Evolutionary conservation across 139 green algal species (phyloP), one percentile per base, ranked within the genome.

Genomic region (Micromonas commoda): DNA sequence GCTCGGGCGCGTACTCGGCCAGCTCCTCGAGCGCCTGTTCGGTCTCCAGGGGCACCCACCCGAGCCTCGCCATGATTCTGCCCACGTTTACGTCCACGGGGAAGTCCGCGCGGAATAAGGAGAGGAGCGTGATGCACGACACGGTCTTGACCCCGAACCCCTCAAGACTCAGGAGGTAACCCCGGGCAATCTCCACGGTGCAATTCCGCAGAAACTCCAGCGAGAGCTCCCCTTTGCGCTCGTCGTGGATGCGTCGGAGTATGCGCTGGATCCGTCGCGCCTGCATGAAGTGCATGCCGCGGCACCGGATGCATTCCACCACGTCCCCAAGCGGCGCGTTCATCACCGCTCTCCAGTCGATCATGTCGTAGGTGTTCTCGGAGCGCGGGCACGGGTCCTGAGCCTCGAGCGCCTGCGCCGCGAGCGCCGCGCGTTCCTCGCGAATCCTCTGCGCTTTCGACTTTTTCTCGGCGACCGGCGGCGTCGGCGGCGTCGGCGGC

Each of bases 61-160:
- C 90, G 33, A 94, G 83, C 37, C 89, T 80, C 19, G 87, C 81
- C 45, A 84, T 88, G 71, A 94, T 92, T 26, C 90, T 61, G 45
- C 82, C 90, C 38, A 94, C 88, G 68, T 94, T 94, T 31, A 85
- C 81, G 78, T 94, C 90, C 38, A 94, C 90, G 0, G 90, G 90
- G 24, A 92, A 94, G 57, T 90, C 84, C 34, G 74, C 77, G 63
- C 76, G 74, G 13, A 74, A 45, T 45, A 94, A 77, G 3, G 67
- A 73, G 16, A 94, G 81, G 73, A 94, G 80, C 76, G 86, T 81
- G 51, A 93, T 88, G 79, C 90, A 93, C 0, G 82, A 84, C 26
- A 86, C 73, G 57, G 84, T 91, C 84, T 93, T 93, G 37, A 82
- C 78, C 0, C 89, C 89, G 61, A 92, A 83, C 1, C 89, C 89